phyloP scores from a whole-genome alignment of 495 filamentous ascomycete species.

The Neurospora discreta region DNA sequence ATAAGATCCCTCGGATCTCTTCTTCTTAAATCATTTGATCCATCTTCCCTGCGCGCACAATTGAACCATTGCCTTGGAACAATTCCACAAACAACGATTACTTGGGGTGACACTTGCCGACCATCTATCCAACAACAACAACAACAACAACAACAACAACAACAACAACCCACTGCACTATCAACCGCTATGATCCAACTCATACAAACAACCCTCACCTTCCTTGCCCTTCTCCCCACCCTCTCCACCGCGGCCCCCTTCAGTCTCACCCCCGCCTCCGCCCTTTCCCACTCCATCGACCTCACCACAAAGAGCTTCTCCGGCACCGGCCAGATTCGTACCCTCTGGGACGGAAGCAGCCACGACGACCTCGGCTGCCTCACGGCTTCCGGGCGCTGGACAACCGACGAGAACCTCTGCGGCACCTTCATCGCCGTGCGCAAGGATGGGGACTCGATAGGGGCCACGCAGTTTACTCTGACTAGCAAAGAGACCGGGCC shows the following conservation, averaged over 20 bases:
- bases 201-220: not conserved
- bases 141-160: too few relatives aligned
- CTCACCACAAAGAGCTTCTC: not conserved
- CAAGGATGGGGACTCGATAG: not conserved
- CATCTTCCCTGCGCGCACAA: not conserved
- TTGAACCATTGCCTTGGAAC: not conserved
- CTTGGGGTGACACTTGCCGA: not conserved
- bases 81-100: not conserved
- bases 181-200: not conserved
- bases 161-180: not conserved
- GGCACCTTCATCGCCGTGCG: constrained; percentile 7
- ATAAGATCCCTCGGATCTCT: not conserved
- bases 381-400: constrained; percentile 12
- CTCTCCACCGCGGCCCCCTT: not conserved
- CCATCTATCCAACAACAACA: not conserved
- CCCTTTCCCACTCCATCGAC: not conserved
- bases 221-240: not conserved
- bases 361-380: constrained; percentile 18
- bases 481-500: not conserved
- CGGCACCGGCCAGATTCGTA: constrained; percentile 13
- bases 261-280: not conserved
- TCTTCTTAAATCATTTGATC: not conserved
- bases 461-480: constrained; percentile 1
- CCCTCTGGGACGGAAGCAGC: constrained; percentile 9
- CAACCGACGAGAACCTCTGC: constrained; percentile 9